Evolutionary conservation across 2,329 filamentous ascomycete species (phyloP), one percentile per base, ranked within the genome.

Genomic region (Incumbomyces delicatus): DNA sequence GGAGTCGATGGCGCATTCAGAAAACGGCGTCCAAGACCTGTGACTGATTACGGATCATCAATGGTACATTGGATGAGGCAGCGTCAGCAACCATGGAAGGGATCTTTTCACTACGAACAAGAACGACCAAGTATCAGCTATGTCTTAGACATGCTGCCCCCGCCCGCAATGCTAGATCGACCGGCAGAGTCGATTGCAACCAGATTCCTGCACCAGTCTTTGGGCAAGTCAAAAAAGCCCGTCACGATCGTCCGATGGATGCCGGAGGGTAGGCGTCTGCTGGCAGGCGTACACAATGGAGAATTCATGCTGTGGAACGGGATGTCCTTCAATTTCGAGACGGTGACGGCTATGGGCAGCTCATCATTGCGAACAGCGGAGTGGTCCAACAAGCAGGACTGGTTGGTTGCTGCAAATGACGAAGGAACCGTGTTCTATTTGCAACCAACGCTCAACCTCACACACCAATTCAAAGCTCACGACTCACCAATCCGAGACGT

Each of bases 291-390:
- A 0, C 94, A 88, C 56, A 96, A 90, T 63, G 92, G 92, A 60
- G 92, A 98, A 64, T 98, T 98, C 60, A 98, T 94, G 33, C 69
- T 98, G 2, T 98, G 92, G 92, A 98, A 98, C 63, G 92, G 92
- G 53, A 96, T 90, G 36, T 90, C 88, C 18, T 98, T 98, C 76
- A 96, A 98, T 66, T 98, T 98, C 59, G 92, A 98, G 69, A 96
- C 92, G 2, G 95, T 98, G 22, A 95, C 95, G 85, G 61, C 69
- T 14, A 65, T 63, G 44, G 56, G 56, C 16, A 56, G 50, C 66
- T 81, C 82, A 46, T 85, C 87, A 32, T 88, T 95, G 54, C 79
- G 87, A 57, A 82, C 85, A 8, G 74, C 89, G 38, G 80, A 81
- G 54, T 98, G 95, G 71, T 94, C 92, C 2, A 87, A 96, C 66